Base-by-base conservation (phyloP, 225 moss, liverwort and hornwort species). In the Sphagnum contortum region DNA sequence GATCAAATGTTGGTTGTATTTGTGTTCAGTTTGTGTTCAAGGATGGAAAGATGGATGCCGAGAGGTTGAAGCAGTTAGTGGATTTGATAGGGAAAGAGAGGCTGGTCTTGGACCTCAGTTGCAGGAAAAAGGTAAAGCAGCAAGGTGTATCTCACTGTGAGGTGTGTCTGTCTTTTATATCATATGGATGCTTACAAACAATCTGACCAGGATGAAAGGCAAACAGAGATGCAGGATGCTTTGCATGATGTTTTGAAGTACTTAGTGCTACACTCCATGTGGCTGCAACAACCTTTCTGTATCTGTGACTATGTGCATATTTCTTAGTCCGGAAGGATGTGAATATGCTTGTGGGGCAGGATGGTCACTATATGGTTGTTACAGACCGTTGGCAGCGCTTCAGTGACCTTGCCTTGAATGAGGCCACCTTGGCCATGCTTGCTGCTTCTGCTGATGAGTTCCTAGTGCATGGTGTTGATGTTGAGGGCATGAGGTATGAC, bases 301-400 rank as follows among this genome's bases (percentile, higher is more conserved):
- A 29, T 29, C 29, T 29, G 29, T 29, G 29, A 29, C 29, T 29
- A 29, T 29, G 29, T 29, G 29, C 29, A 29, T 29, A 29, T 29
- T 29, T 29, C 29, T 29, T 29, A 29, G 29, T 29, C 29, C 1
- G 29, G 29, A 29, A 29, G 0, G 29, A 29, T 29, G 29, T 29
- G 29, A 29, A 29, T 29, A 29, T 29, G 29, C 29, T 29, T 29
- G 29, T 29, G 69, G 84, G 65, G 86, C 82, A 94, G 96, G 84
- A 81, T 67, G 98, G 87, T 61, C 80, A 81, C 45, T 93, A 89
- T 67, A 71, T 89, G 77, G 93, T 98, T 64, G 98, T 98, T 61
- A 98, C 93, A 62, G 98, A 98, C 66, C 93, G 98, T 62, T 98
- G 98, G 98, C 93, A 98, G 80, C 76, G 84, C 65, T 98, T 93